phyloP scores from a whole-genome alignment of 2,329 filamentous ascomycete genomes.

The Epichloe elymi region DNA sequence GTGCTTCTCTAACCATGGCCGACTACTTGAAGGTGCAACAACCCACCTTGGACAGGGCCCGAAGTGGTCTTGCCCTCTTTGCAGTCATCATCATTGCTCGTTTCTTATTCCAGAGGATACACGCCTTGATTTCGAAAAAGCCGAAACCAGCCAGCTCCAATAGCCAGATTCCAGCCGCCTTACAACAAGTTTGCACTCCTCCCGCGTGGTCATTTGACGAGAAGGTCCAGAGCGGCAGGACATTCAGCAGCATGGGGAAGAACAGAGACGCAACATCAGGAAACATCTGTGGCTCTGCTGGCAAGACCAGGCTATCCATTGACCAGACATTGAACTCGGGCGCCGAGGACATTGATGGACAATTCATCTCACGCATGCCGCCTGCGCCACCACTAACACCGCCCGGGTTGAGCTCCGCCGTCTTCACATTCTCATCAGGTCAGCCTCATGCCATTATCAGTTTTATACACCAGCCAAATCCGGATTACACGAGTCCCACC shows the following conservation, averaged over 20 bases:
- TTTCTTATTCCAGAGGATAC: conserved; percentile 14
- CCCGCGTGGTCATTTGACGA: conserved; percentile 15
- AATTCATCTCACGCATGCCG: conserved; percentile 25
- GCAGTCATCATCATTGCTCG: conserved; percentile 22
- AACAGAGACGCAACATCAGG: conserved; percentile 3
- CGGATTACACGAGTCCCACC: conserved; percentile 31
- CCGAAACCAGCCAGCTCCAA: not conserved
- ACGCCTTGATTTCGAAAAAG: not conserved
- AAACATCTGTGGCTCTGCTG: conserved; percentile 6
- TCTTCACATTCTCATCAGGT: conserved; percentile 29
- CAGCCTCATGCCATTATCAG: conserved; percentile 18
- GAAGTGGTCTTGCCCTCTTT: conserved; percentile 20
- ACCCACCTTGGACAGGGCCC: conserved; percentile 17
- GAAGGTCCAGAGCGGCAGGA: conserved; percentile 9
- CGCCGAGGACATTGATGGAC: conserved; percentile 15
- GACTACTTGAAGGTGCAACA: conserved; percentile 19
- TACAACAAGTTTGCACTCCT: conserved; percentile 7
- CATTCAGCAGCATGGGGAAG: not conserved
- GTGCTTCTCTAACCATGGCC: conserved; percentile 13
- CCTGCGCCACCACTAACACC: conserved; percentile 37
- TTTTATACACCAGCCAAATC: conserved; percentile 36
- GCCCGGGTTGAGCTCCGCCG: conserved; percentile 27
- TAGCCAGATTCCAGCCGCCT: conserved; percentile 7
- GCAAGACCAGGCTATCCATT: conserved; percentile 11
- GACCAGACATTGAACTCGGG: conserved; percentile 14